Evolutionary conservation across 139 green algal genomes (phyloP), one percentile per base, ranked within the genome.

Genomic region (Chlamydomonas incerta): DNA sequence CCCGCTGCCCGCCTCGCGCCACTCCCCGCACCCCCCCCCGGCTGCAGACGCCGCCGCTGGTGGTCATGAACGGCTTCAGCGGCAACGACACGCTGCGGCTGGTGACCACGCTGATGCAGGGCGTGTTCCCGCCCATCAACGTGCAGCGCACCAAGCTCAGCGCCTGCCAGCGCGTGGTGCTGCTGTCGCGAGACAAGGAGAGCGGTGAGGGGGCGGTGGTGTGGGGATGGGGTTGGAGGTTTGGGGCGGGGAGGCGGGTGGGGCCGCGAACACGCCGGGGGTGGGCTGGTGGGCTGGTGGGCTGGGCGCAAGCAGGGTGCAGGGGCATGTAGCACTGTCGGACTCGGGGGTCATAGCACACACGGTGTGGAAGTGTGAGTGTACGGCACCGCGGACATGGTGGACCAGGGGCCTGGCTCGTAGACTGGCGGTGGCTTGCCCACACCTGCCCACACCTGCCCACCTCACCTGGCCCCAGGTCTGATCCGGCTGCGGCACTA

Each of bases 81-180:
- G 79, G 65, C 65, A 37, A 75, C 33, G 79, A 75, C 8, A 75
- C 66, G 62, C 31, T 85, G 82, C 14, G 73, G 71, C 70, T 70
- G 65, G 79, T 31, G 86, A 97, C 85, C 91, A 98, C 72, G 92
- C 97, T 96, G 85, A 96, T 98, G 72, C 96, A 99, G 91, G 97
- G 96, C 87, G 92, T 99, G 85, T 99, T 99, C 84, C 98, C 98
- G 0, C 37, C 96, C 70, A 97, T 99, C 90, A 97, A 99, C 86
- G 97, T 99, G n/a, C 73, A 92, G 71, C 96, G 83, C 28, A 94
- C 91, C 28, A 94, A 95, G 72, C 91, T 98, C 1, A 74, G 82
- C 2, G 70, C 89, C 14, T 98, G 95, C 90, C 92, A 98, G 92
- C 70, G 81, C 18, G 82, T 87, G 35, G 71, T 87, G 47, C 83